phyloP scores from a whole-genome alignment of 495 filamentous ascomycete genomes.

The Tuber indicum region DNA sequence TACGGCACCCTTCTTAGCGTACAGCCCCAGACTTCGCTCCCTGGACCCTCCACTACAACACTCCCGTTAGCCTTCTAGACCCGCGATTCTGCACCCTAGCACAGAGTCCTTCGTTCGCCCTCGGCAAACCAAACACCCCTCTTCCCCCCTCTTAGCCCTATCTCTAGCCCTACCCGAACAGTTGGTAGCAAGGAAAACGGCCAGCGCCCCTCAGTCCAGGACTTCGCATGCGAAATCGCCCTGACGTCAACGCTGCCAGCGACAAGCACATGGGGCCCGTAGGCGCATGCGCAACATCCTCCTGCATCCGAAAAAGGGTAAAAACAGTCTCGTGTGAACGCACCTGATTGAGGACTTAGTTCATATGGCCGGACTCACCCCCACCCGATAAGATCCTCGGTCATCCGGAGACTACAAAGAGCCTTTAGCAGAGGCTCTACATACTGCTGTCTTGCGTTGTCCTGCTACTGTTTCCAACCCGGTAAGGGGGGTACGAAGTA shows the following conservation, averaged over 20 bases:
- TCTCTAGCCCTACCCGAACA: slow-evolving; percentile 43
- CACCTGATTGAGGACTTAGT: slow-evolving; percentile 44
- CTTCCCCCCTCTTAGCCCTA: slow-evolving; percentile 38
- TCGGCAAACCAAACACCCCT: slow-evolving; percentile 33
- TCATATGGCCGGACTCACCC: slow-evolving; percentile 19
- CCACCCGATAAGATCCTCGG: not conserved
- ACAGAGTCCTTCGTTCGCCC: slow-evolving; percentile 38
- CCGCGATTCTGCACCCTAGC: slow-evolving; percentile 28
- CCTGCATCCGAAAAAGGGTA: slow-evolving; percentile 24
- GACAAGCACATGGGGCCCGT: slow-evolving; percentile 38
- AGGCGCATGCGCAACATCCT: slow-evolving; percentile 30
- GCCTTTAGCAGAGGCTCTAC: slow-evolving; percentile 24
- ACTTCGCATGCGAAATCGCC: slow-evolving; percentile 39
- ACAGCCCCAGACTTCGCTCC: slow-evolving; percentile 24
- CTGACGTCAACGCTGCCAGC: slow-evolving; percentile 39
- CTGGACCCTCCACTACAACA: slow-evolving; percentile 22
- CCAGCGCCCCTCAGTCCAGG: slow-evolving; percentile 31
- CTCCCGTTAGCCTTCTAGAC: slow-evolving; percentile 32
- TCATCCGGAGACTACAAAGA: slow-evolving; percentile 10
- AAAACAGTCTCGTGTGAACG: slow-evolving; percentile 41
- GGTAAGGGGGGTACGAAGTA: too few relatives aligned
- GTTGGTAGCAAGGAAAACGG: slow-evolving; percentile 31
- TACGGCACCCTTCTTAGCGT: slow-evolving; percentile 31
- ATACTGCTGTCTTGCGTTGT: not conserved
- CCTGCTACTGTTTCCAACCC: too few relatives aligned